These are phyloP conservation scores for Gossypium sturtianum DNA, from an alignment of 345 rosid genomes.

Conservation along the genomic window DNA sequence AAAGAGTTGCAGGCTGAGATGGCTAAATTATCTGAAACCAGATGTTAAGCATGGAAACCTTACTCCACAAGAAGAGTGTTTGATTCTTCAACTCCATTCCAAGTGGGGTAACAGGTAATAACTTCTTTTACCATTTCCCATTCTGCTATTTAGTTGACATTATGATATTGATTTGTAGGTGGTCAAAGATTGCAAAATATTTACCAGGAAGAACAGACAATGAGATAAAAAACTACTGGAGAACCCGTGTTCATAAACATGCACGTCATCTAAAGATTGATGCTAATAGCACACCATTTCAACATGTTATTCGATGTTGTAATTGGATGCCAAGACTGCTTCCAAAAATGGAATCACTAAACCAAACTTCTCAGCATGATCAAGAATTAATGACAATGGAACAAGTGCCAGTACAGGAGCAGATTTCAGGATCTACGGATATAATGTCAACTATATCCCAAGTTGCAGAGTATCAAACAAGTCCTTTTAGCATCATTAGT, in stretches of 20 bases:
- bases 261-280: slow-evolving; percentile 50
- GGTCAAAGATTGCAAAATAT: slow-evolving; percentile 68
- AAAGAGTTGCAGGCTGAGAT: slow-evolving; percentile 70
- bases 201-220: slow-evolving; percentile 77
- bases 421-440: slow-evolving; percentile 19
- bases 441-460: slow-evolving; percentile 7
- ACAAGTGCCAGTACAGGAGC: slow-evolving; percentile 9
- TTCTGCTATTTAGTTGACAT: neutral
- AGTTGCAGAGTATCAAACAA: neutral
- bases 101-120: slow-evolving; percentile 53
- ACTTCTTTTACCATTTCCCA: neutral
- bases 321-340: slow-evolving; percentile 56
- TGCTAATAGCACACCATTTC: slow-evolving; percentile 49
- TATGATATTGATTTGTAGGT: slow-evolving; percentile 25
- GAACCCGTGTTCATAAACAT: slow-evolving; percentile 69
- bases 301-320: slow-evolving; percentile 39
- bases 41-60: slow-evolving; percentile 66
- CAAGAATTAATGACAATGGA: neutral
- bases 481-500: neutral
- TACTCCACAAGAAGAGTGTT: slow-evolving; percentile 46
- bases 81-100: slow-evolving; percentile 60
- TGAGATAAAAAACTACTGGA: slow-evolving; percentile 75
- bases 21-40: slow-evolving; percentile 72
- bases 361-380: neutral
- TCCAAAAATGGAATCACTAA: slow-evolving; percentile 26